These are phyloP conservation scores for Epichloe uncinata DNA, from an alignment of 2,329 filamentous ascomycete genomes.

Conservation along the genomic window DNA sequence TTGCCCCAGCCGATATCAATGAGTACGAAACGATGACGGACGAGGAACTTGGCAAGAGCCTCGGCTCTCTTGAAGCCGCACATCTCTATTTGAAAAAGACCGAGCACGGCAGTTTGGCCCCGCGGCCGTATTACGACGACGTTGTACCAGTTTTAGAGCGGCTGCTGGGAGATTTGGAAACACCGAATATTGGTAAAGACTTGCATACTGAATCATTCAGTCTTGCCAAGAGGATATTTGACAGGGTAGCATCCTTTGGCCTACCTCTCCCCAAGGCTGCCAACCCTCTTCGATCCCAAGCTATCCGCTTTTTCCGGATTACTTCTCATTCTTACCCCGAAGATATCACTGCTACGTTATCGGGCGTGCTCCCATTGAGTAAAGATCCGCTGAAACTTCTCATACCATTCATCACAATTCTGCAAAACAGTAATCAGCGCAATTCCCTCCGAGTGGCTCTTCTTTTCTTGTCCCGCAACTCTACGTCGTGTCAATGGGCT, in stretches of 20 bases:
- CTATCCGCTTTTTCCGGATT: constrained; percentile 14
- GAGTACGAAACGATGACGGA: neutral
- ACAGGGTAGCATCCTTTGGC: constrained; percentile 8
- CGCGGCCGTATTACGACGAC: constrained; percentile 5
- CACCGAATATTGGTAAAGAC: neutral
- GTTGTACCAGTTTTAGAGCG: constrained; percentile 4
- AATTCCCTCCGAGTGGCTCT: constrained; percentile 6
- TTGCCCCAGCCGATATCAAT: neutral
- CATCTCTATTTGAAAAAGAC: constrained; percentile 1
- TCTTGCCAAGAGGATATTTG: constrained; percentile 9
- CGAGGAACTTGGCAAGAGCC: neutral
- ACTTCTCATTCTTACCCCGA: constrained; percentile 8
- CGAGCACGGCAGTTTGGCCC: neutral
- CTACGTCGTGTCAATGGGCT: constrained; percentile 6
- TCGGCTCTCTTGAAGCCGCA: constrained; percentile 1
- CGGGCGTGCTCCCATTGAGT: constrained; percentile 11
- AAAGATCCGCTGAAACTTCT: constrained; percentile 10
- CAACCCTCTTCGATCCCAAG: constrained; percentile 8
- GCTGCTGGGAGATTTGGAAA: constrained; percentile 5
- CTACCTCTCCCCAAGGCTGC: constrained; percentile 5
- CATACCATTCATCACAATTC: neutral
- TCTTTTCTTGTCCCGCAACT: constrained; percentile 5
- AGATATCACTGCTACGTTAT: constrained; percentile 10
- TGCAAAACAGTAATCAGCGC: constrained; percentile 4
- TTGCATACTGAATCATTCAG: constrained; percentile 2